Evolutionary conservation across 306 rosid genomes (phyloP).

Genomic region (Malus asiatica): DNA sequence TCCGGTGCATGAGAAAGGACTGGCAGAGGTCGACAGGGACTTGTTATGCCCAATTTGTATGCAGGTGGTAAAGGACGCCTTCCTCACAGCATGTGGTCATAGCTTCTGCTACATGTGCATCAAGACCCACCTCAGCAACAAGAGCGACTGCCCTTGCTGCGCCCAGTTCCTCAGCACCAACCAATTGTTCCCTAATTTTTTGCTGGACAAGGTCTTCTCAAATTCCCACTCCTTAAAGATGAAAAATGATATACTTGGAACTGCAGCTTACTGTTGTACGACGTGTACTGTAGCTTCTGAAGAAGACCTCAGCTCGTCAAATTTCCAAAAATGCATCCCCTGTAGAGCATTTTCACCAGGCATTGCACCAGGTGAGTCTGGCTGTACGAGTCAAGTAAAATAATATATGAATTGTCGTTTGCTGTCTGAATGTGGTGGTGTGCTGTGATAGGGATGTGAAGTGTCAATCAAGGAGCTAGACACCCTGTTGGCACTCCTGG

Average conservation of each 20-base stretch:
- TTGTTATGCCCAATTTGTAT: slow-evolving; percentile 94
- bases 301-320: slow-evolving; percentile 77
- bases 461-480: slow-evolving; percentile 85
- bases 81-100: slow-evolving; percentile 87
- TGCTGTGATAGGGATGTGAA: slow-evolving; percentile 69
- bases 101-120: slow-evolving; percentile 98
- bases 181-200: slow-evolving; percentile 70
- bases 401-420: neutral
- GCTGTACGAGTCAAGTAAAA: neutral
- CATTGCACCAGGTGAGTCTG: slow-evolving; percentile 66
- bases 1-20: slow-evolving; percentile 1
- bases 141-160: slow-evolving; percentile 97
- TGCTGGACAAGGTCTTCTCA: slow-evolving; percentile 68
- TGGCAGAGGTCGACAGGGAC: slow-evolving; percentile 64
- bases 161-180: slow-evolving; percentile 65
- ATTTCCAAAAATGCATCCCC: slow-evolving; percentile 77
- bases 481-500: slow-evolving; percentile 61
- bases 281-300: slow-evolving; percentile 66
- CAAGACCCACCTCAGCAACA: slow-evolving; percentile 82
- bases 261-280: slow-evolving; percentile 68
- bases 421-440: neutral
- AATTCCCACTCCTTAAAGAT: neutral
- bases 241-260: slow-evolving; percentile 33
- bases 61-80: slow-evolving; percentile 84
- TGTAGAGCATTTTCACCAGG: slow-evolving; percentile 70